Evolutionary conservation across 1,139 yeast species (phyloP).

Genomic region (Candida dubliniensis): DNA sequence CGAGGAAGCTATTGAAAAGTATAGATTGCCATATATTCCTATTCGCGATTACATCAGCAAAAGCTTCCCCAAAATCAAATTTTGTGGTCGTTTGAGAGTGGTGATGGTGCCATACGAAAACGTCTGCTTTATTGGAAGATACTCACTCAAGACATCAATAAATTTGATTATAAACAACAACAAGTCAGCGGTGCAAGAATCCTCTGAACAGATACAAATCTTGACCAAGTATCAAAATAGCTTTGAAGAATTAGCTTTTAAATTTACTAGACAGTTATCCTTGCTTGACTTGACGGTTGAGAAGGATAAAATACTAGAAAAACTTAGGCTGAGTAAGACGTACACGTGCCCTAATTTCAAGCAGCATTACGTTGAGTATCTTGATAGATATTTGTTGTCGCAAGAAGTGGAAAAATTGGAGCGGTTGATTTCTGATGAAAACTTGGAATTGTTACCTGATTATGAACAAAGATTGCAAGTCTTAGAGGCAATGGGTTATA

Average conservation of each 20-base stretch:
- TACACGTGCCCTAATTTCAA: conserved; percentile 43
- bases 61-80: conserved; percentile 31
- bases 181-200: conserved; percentile 39
- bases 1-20: conserved; percentile 24
- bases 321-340: conserved; percentile 32
- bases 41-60: conserved; percentile 24
- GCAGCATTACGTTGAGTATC: conserved; percentile 47
- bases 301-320: conserved; percentile 39
- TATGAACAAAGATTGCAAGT: conserved; percentile 87
- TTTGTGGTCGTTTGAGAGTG: conserved; percentile 34
- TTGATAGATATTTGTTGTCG: conserved; percentile 47
- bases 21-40: conserved; percentile 57
- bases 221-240: conserved; percentile 43
- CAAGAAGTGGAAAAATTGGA: conserved; percentile 57
- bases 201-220: conserved; percentile 40
- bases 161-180: conserved; percentile 47
- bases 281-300: conserved; percentile 53
- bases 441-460: conserved; percentile 86
- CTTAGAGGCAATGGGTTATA: conserved; percentile 69
- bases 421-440: conserved; percentile 76
- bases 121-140: conserved; percentile 53
- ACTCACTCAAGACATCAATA: conserved; percentile 41
- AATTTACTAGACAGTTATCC: conserved; percentile 47
- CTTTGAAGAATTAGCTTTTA: conserved; percentile 48
- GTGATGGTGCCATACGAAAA: conserved; percentile 47